A percentile compares a stretch with the other conserved stretches of the same genome.
Conservation (phyloP, 2,329 filamentous ascomycete genomes). For the Aspergillus sp. region DNA sequence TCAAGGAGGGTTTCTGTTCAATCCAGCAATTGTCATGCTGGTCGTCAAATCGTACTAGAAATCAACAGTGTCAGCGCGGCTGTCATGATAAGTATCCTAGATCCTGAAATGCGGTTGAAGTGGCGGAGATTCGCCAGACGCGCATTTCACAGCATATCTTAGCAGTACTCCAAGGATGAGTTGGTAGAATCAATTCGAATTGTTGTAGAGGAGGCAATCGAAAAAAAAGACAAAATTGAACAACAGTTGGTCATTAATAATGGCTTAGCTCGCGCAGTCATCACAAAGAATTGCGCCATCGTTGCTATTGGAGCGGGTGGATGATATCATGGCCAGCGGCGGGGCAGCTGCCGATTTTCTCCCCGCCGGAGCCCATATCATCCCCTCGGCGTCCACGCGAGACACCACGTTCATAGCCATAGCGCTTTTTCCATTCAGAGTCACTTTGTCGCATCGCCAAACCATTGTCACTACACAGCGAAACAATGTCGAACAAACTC, state of each 20-base stretch:
- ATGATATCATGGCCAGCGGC: slow-evolving; percentile 22
- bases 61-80: neutral
- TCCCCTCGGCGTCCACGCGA: slow-evolving; percentile 6
- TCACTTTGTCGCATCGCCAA: neutral
- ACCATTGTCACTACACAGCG: neutral
- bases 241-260: neutral
- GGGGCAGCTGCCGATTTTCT: slow-evolving; percentile 16
- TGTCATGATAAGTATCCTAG: neutral
- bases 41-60: neutral
- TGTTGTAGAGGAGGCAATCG: neutral
- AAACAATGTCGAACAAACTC: slow-evolving; percentile 36
- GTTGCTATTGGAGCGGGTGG: slow-evolving; percentile 1
- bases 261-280: neutral
- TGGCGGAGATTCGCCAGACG: neutral
- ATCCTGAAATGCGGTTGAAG: neutral
- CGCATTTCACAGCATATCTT: neutral
- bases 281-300: slow-evolving; percentile 13
- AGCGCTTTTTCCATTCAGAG: neutral
- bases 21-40: neutral
- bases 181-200: neutral
- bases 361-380: slow-evolving; percentile 9
- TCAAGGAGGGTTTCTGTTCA: neutral
- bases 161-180: neutral
- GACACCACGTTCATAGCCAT: neutral
- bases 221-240: neutral